These are phyloP conservation scores for Albifimbria verrucaria DNA, from an alignment of 2,329 filamentous ascomycete species.

Conservation along the genomic window DNA sequence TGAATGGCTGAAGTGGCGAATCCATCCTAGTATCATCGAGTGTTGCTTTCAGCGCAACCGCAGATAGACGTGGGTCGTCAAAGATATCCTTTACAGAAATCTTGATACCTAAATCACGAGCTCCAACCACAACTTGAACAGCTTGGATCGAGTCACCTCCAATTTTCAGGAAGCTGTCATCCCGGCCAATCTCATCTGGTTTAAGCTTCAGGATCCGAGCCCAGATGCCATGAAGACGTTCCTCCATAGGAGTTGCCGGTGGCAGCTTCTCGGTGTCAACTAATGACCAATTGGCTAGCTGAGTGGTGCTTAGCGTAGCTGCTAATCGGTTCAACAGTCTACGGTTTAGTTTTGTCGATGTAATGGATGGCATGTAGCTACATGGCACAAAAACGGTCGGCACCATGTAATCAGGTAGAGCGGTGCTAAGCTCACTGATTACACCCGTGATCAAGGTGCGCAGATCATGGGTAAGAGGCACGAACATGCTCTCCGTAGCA, in stretches of 20 bases:
- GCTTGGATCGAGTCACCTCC: slow-evolving; percentile 23
- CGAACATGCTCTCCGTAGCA: not conserved
- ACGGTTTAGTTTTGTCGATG: slow-evolving; percentile 15
- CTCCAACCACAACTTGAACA: slow-evolving; percentile 11
- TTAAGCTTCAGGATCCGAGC: slow-evolving; percentile 1
- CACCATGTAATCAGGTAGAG: slow-evolving; percentile 15
- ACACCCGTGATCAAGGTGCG: slow-evolving; percentile 12
- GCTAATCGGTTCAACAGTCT: no score
- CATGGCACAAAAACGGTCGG: slow-evolving; percentile 15
- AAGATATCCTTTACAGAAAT: slow-evolving; percentile 13
- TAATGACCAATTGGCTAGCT: no score
- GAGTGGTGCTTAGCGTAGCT: no score
- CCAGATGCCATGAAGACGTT: slow-evolving; percentile 6
- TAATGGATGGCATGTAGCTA: slow-evolving; percentile 13
- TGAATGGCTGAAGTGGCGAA: not conserved
- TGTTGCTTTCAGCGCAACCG: not conserved
- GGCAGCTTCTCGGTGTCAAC: not conserved
- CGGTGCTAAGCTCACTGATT: slow-evolving; percentile 5
- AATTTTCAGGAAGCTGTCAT: slow-evolving; percentile 21
- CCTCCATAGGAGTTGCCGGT: slow-evolving; percentile 1
- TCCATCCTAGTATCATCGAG: not conserved
- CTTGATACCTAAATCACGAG: slow-evolving; percentile 4
- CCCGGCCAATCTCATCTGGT: slow-evolving; percentile 22
- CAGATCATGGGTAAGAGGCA: slow-evolving; percentile 2
- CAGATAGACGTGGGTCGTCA: slow-evolving; percentile 9